Percentiles rank a stretch among this genome's conserved stretches.
These are phyloP conservation scores for Aureobasidium sp. DNA, from an alignment of 2,329 filamentous ascomycete genomes.

Conservation along the genomic window DNA sequence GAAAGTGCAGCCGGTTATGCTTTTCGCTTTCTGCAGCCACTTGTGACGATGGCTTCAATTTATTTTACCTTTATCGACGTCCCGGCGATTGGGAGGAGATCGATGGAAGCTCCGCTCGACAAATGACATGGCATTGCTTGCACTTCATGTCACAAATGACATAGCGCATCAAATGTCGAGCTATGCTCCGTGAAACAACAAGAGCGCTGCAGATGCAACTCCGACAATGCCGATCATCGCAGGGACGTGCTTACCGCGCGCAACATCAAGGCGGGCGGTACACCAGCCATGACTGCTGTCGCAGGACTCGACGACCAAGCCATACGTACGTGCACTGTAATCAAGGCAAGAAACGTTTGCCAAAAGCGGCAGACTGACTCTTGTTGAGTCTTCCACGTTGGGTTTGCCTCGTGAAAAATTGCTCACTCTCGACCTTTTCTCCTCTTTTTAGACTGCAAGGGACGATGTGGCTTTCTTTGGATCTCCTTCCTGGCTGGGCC, in stretches of 20 bases:
- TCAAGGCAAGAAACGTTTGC: not conserved
- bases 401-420: not conserved
- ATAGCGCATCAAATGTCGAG: not conserved
- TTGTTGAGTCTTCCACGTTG: not conserved
- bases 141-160: not conserved
- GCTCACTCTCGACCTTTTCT: not conserved
- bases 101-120: not conserved
- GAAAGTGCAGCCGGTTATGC: not conserved
- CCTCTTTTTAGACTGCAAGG: not conserved
- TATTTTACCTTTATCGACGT: conserved; percentile 1
- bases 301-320: not conserved
- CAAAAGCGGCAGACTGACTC: not conserved
- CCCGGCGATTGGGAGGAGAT: conserved; percentile 6
- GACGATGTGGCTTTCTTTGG: not conserved
- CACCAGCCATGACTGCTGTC: conserved; percentile 3
- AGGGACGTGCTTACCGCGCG: not conserved
- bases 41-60: not conserved
- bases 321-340: not conserved
- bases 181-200: not conserved
- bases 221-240: not conserved
- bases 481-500: not conserved
- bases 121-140: not conserved
- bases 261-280: not conserved
- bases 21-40: not conserved
- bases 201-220: not conserved